Percentiles rank a stretch among this genome's conserved stretches.
Conservation (phyloP, 495 filamentous ascomycete genomes). For the Wilcoxina mikolae region DNA sequence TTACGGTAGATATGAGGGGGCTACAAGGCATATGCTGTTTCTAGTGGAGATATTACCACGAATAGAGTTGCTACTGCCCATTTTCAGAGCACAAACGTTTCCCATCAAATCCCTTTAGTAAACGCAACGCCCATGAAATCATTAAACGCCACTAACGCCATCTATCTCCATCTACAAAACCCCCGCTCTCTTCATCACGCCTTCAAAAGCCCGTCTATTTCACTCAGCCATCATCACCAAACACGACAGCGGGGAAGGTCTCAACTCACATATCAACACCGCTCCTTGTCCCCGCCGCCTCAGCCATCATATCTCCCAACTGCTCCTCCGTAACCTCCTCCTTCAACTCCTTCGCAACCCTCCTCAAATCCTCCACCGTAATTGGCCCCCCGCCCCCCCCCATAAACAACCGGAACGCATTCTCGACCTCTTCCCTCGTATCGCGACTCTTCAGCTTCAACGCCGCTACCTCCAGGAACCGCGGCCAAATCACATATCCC, state of each 20-base stretch:
- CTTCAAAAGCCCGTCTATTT: conserved; percentile 59
- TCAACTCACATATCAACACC: conserved; percentile 45
- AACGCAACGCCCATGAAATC: not conserved
- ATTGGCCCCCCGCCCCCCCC: conserved; percentile 41
- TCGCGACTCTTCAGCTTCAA: conserved; percentile 38
- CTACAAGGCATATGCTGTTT: not conserved
- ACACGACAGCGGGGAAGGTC: not conserved
- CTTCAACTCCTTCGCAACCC: conserved; percentile 66
- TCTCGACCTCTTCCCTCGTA: conserved; percentile 52
- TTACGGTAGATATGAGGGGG: not conserved
- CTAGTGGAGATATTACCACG: not conserved
- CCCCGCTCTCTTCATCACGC: conserved; percentile 70
- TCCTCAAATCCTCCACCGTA: conserved; percentile 56
- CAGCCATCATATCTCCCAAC: conserved; percentile 79
- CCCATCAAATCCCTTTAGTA: conserved; percentile 11
- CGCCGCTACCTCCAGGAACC: conserved; percentile 73
- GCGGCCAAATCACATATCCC: conserved; percentile 57
- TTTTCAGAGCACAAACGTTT: not conserved
- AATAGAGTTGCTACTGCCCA: not conserved
- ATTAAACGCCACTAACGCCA: not conserved
- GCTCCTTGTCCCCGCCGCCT: conserved; percentile 62
- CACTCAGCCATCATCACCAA: not conserved
- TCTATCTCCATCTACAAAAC: conserved; percentile 34
- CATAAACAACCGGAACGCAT: conserved; percentile 68
- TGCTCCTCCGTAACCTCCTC: conserved; percentile 68